phyloP scores from a whole-genome alignment of 257 asterid species.

The Petrea volubilis region DNA sequence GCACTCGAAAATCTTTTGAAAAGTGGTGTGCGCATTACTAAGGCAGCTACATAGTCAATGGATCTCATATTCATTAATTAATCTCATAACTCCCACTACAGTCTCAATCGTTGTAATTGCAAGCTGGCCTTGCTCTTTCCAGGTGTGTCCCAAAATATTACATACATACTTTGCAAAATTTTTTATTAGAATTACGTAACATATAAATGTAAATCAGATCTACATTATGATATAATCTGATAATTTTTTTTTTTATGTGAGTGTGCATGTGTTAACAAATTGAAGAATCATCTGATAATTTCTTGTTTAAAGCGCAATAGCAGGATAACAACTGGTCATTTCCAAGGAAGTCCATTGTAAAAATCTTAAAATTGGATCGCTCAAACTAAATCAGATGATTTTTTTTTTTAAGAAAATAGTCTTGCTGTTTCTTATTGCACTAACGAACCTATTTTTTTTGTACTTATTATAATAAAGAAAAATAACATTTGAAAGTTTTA shows the following conservation, averaged over 20 bases:
- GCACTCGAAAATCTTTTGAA: not conserved
- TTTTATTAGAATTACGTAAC: no score
- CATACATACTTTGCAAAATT: no score
- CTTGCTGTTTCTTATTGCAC: no score
- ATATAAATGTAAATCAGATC: no score
- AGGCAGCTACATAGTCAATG: not conserved
- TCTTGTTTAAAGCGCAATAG: not conserved
- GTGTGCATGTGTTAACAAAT: not conserved
- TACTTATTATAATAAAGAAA: no score
- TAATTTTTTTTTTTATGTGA: no score
- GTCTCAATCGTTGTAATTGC: not conserved
- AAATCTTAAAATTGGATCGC: constrained; percentile 11
- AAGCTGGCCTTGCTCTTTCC: not conserved
- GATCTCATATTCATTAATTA: not conserved
- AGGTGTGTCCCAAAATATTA: no score
- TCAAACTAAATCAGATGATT: no score
- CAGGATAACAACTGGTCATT: not conserved
- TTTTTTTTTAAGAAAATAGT: no score
- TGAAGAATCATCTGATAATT: not conserved
- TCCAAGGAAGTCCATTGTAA: not conserved
- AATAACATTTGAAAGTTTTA: no score
- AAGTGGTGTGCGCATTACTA: not conserved
- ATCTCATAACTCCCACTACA: not conserved
- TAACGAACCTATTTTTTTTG: no score
- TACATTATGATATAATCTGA: no score